Conservation (phyloP, 2,329 filamentous ascomycete genomes). For the Golovinomyces cichoracearum region DNA sequence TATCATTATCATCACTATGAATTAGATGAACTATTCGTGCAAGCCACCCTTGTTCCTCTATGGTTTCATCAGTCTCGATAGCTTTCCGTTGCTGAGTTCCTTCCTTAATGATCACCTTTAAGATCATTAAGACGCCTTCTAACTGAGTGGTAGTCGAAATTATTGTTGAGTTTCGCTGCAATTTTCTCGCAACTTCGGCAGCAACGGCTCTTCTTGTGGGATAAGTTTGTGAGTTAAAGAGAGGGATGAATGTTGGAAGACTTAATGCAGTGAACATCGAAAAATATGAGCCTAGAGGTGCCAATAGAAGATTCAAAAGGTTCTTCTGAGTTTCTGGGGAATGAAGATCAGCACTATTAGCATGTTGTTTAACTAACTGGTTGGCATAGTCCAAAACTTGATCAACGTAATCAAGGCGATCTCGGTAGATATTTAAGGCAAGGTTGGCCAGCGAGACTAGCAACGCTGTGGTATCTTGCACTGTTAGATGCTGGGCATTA, state of each 20-base stretch:
- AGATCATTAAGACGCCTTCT: slow-evolving; percentile 65
- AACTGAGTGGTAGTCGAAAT: slow-evolving; percentile 58
- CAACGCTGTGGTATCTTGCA: slow-evolving; percentile 82
- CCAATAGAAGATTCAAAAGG: slow-evolving; percentile 68
- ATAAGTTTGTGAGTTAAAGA: slow-evolving; percentile 79
- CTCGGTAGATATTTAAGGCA: slow-evolving; percentile 84
- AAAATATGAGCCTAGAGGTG: slow-evolving; percentile 66
- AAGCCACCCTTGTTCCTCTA: slow-evolving; percentile 94
- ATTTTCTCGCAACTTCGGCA: slow-evolving; percentile 55
- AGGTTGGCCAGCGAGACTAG: slow-evolving; percentile 85
- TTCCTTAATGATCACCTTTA: slow-evolving; percentile 83
- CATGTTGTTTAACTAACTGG: slow-evolving; percentile 62
- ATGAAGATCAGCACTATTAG: slow-evolving; percentile 87
- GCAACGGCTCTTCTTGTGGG: slow-evolving; percentile 75
- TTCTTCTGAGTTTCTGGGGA: slow-evolving; percentile 68
- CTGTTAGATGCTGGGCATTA: slow-evolving; percentile 66
- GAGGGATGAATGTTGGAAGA: slow-evolving; percentile 70
- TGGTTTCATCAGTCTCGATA: slow-evolving; percentile 80
- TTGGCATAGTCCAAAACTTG: slow-evolving; percentile 77
- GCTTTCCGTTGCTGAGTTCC: slow-evolving; percentile 61
- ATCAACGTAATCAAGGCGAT: slow-evolving; percentile 78
- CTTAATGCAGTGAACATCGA: slow-evolving; percentile 93
- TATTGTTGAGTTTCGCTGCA: slow-evolving; percentile 58
- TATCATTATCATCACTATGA: slow-evolving; percentile 62
- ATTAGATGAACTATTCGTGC: slow-evolving; percentile 79